A percentile compares a stretch with the other conserved stretches of the same genome.
Conservation (phyloP, 1,139 yeast genomes). For the Pichia sp. region DNA sequence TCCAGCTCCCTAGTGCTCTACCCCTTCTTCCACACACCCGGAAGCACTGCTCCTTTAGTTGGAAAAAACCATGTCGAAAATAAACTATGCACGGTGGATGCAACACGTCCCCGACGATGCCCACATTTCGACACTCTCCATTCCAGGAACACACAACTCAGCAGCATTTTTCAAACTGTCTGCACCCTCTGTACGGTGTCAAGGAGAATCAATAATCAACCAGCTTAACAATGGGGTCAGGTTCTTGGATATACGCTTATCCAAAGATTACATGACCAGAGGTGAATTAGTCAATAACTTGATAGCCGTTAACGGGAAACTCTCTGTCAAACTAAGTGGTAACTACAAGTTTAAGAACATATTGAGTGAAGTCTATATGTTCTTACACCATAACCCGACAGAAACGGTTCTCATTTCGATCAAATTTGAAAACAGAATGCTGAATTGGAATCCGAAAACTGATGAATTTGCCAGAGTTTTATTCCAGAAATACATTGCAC, state of each 20-base stretch:
- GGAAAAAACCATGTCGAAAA: background rate
- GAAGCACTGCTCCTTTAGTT: too few relatives aligned
- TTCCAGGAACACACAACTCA: constrained; percentile 79
- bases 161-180: constrained; percentile 66
- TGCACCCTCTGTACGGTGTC: constrained; percentile 75
- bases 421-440: constrained; percentile 66
- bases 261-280: constrained; percentile 44
- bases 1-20: background rate
- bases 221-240: constrained; percentile 71
- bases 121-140: constrained; percentile 46
- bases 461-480: constrained; percentile 64
- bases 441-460: constrained; percentile 50
- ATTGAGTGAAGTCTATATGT: constrained; percentile 53
- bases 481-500: constrained; percentile 53
- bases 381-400: constrained; percentile 44
- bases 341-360: constrained; percentile 37
- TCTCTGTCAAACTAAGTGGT: constrained; percentile 61
- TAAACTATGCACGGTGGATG: constrained; percentile 40
- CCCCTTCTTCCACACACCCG: too few relatives aligned
- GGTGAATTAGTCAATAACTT: constrained; percentile 42
- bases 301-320: constrained; percentile 69
- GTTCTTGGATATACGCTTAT: constrained; percentile 63
- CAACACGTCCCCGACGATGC: constrained; percentile 46
- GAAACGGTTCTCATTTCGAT: constrained; percentile 65
- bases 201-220: constrained; percentile 50